phyloP scores from a whole-genome alignment of 495 filamentous ascomycete species.

The Hypoxylon trugodes region DNA sequence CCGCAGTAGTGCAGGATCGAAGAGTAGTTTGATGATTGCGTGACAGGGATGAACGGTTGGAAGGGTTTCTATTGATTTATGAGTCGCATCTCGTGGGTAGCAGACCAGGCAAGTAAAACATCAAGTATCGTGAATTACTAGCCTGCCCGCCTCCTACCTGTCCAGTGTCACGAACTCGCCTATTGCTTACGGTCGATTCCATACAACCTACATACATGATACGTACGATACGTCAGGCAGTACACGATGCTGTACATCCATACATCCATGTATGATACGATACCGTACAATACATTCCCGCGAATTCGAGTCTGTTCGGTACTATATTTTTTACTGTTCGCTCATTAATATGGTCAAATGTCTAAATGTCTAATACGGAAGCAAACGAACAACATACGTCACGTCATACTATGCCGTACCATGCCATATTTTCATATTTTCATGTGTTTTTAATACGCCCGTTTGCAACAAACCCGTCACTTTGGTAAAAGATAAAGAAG shows the following conservation, averaged over 20 bases:
- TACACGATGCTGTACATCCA: conserved; percentile 20
- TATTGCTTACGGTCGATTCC: conserved; percentile 11
- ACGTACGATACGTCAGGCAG: not conserved
- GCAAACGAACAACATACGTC: conserved; percentile 10
- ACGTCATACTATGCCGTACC: no score
- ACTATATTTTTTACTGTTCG: no score
- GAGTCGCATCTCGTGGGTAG: conserved; percentile 30
- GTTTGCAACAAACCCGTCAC: conserved; percentile 5
- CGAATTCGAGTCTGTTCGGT: no score
- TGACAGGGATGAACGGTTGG: conserved; percentile 23
- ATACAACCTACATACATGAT: not conserved
- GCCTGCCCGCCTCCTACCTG: no score
- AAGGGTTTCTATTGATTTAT: conserved; percentile 14
- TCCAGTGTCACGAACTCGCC: conserved; percentile 1
- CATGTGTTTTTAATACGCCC: not conserved
- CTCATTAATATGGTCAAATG: not conserved
- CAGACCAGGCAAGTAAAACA: conserved; percentile 13
- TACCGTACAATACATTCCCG: no score
- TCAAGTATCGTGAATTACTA: conserved; percentile 13
- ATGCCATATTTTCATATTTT: no score
- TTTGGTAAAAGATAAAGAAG: no score
- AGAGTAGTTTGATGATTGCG: conserved; percentile 20
- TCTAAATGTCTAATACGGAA: conserved; percentile 1
- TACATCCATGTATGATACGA: not conserved
- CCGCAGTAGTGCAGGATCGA: conserved; percentile 30